phyloP scores from a whole-genome alignment of 306 rosid species.

The Cucurbita argyrosperma region DNA sequence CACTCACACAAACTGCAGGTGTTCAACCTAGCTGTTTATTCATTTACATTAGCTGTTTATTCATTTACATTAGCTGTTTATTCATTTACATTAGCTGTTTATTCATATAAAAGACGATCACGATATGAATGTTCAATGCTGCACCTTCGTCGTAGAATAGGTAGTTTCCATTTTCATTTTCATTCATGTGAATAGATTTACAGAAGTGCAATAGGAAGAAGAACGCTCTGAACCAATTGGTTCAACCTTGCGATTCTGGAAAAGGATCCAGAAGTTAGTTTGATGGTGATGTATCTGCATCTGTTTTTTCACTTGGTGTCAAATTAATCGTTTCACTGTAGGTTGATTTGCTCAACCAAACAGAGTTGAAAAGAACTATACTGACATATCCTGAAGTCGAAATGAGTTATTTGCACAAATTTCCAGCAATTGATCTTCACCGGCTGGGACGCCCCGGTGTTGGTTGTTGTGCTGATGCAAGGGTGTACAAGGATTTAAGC shows the following conservation, averaged over 20 bases:
- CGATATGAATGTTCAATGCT: not conserved
- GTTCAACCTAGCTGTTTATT: not conserved
- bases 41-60: not conserved
- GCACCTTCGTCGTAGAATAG: not conserved
- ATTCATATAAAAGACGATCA: not conserved
- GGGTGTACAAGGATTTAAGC: conserved; percentile 51
- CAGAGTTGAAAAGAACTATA: not conserved
- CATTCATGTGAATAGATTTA: not conserved
- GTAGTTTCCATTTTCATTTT: not conserved
- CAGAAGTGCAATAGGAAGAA: not conserved
- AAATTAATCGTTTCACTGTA: not conserved
- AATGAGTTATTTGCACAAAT: not conserved
- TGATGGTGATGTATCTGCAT: not conserved
- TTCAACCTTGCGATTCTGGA: too few relatives aligned
- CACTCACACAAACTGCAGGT: not conserved
- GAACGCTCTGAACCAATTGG: not conserved
- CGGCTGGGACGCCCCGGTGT: conserved; percentile 5
- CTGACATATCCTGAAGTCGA: not conserved
- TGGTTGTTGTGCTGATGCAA: conserved; percentile 31
- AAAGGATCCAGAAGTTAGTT: not conserved
- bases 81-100: not conserved
- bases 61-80: too few relatives aligned
- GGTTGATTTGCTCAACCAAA: not conserved
- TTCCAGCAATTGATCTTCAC: not conserved
- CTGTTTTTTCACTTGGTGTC: not conserved